Base-by-base conservation (phyloP, 257 asterid species). In the Anisodus acutangulus region DNA sequence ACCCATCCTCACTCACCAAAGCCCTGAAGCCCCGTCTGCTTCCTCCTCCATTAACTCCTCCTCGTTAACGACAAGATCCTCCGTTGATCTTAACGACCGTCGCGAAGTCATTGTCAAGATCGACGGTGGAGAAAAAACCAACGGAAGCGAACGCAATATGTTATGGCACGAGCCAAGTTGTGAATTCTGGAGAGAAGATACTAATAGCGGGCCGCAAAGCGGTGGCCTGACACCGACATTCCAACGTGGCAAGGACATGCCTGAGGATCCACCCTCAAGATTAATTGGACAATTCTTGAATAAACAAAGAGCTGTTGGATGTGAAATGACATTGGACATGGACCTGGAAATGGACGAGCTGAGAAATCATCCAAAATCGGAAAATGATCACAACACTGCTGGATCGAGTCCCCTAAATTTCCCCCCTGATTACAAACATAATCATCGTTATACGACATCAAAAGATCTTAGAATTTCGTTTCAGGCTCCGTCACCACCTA, bases 231-330 rank as follows among this genome's bases (percentile, higher is more conserved):
- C 39, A 41, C 45, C 45, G 0, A 80, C 85, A 8, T 67, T 62
- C 68, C 81, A 63, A 37, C 84, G 81, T 70, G 80, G 51, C 43
- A 83, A 82, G 31, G 83, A 51, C 60, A 51, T 70, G 84, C 54
- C 58, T 16, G 92, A 87, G 5, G 94, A 92, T 78, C 97, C 98
- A 1, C 95, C 97, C 5, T 81, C 96, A 15, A 85, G 83, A 87
- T 85, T 94, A 59, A 94, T 94, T n/a, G 90, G 90, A 2, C 91
- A 91, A 79, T 94, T 94, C 37, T 26, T 92, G 84, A 89, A 86
- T 31, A 89, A 90, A 39, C 98, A 93, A 87, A 89, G 84, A 70
- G 94, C 91, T 54, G 87, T 88, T 57, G 97, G 93, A 0, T 86
- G 85, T 1, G 96, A 92, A 82, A 63, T 89, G 79, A 83, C 93